phyloP scores from a whole-genome alignment of 352 stramenopile species.

The Phytophthora cajani region DNA sequence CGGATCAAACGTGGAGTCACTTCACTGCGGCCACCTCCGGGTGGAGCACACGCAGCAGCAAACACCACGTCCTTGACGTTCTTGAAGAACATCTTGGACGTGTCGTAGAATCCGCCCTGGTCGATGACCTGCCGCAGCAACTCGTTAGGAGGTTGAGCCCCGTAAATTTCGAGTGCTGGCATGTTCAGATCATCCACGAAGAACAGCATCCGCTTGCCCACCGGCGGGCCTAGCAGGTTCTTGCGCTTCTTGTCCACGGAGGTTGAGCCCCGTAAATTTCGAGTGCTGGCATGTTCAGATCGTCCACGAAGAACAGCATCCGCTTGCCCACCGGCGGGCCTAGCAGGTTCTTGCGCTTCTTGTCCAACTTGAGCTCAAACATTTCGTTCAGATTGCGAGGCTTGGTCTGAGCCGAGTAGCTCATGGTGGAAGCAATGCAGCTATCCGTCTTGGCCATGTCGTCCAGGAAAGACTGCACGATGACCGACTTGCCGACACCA shows the following conservation, averaged over 20 bases:
- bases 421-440: constrained; percentile 89
- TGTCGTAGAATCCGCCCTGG: constrained; percentile 91
- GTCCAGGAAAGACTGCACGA: constrained; percentile 91
- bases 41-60: constrained; percentile 84
- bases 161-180: constrained; percentile 93
- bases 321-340: constrained; percentile 76
- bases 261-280: constrained; percentile 94
- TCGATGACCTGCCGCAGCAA: constrained; percentile 93
- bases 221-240: constrained; percentile 75
- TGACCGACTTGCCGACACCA: constrained; percentile 94
- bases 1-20: constrained; percentile 86
- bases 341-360: constrained; percentile 86
- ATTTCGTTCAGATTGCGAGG: constrained; percentile 85
- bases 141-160: constrained; percentile 92
- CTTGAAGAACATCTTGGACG: constrained; percentile 95
- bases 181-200: constrained; percentile 96
- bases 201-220: constrained; percentile 85
- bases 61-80: constrained; percentile 89
- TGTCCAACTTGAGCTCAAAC: constrained; percentile 84
- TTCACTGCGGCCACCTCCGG: constrained; percentile 87
- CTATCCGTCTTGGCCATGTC: constrained; percentile 85
- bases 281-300: constrained; percentile 94
- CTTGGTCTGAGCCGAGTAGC: constrained; percentile 91
- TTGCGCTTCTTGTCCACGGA: constrained; percentile 90
- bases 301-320: constrained; percentile 92